Base-by-base conservation (phyloP, 2,329 filamentous ascomycete species). In the Aspergillus puulaauensis region DNA sequence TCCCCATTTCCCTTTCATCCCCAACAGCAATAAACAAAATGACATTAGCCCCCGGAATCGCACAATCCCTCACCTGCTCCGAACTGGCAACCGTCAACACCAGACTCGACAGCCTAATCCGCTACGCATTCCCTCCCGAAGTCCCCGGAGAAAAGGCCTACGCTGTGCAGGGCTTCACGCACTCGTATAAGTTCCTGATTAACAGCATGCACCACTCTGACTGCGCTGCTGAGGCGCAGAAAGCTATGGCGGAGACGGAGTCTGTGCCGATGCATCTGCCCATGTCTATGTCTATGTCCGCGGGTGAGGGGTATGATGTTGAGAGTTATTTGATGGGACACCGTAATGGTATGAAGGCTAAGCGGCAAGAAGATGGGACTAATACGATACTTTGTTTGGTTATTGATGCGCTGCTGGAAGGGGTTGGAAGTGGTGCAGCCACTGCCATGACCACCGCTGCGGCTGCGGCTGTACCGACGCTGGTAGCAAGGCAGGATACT, bases 321-420 rank as follows among this genome's bases (percentile, higher is more conserved):
- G 27, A 31, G 1, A 11, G 27, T 0, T 1, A 31, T 31, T 11
- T 31, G 0, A 15, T 1, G 6, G 1, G 6, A 6, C 12, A 2
- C 14, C 35, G 1, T 14, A 0, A 37, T n/a, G 7, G 6, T 37
- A 14, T 37, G 12, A 14, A 1, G 1, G 0, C 0, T 7, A n/a
- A 37, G 12, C 12, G 35, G 2, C 12, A 37, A 6, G 14, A 6
- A 14, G 35, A 37, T 37, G 7, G 4, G 2, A n/a, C 35, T 15
- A 37, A 3, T n/a, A 6, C 14, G 12, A 37, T 37, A 0, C 4
- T 37, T 2, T 37, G 35, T n/a, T n/a, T 37, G 12, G 15, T 37
- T 6, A 37, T 37, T 8, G 14, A n/a, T 37, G 35, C 35, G 12
- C 35, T 37, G 2, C 35, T 37, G 5, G 35, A n/a, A 37, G 15